Percentiles rank a stretch among this genome's conserved stretches.
Conservation (phyloP, 176 grass and related monocot species). For the Thalia dealbata region DNA sequence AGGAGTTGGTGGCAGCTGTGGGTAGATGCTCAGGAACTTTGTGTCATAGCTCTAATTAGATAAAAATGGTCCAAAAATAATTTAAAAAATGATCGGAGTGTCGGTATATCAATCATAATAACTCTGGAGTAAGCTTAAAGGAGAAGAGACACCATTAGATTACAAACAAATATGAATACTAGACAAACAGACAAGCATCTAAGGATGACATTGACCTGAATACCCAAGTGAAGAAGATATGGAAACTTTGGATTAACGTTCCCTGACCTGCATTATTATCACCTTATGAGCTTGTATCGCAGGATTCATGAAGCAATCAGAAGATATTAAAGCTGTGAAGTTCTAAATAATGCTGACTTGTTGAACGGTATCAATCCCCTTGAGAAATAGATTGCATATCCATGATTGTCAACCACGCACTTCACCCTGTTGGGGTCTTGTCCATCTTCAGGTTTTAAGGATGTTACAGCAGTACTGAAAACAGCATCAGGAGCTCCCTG, state of each 20-base stretch:
- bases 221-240: slow-evolving; percentile 96
- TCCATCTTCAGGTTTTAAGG: slow-evolving; percentile 77
- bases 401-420: slow-evolving; percentile 83
- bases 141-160: neutral
- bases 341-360: slow-evolving; percentile 43
- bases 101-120: neutral
- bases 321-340: neutral
- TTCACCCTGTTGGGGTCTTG: slow-evolving; percentile 83
- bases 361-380: slow-evolving; percentile 87
- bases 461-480: slow-evolving; percentile 85
- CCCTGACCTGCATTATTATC: slow-evolving; percentile 57
- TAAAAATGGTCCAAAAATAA: slow-evolving; percentile 4
- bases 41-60: slow-evolving; percentile 60
- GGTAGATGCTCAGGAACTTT: slow-evolving; percentile 87
- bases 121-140: neutral
- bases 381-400: slow-evolving; percentile 96
- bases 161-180: neutral
- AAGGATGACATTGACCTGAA: slow-evolving; percentile 40
- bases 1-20: slow-evolving; percentile 53
- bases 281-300: neutral
- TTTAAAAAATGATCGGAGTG: neutral
- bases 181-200: neutral
- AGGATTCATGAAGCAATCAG: neutral
- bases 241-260: slow-evolving; percentile 58
- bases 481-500: slow-evolving; percentile 89